Evolutionary conservation across 2,329 filamentous ascomycete species (phyloP), one percentile per base, ranked within the genome.

Genomic region (Waltergamsia citrina): DNA sequence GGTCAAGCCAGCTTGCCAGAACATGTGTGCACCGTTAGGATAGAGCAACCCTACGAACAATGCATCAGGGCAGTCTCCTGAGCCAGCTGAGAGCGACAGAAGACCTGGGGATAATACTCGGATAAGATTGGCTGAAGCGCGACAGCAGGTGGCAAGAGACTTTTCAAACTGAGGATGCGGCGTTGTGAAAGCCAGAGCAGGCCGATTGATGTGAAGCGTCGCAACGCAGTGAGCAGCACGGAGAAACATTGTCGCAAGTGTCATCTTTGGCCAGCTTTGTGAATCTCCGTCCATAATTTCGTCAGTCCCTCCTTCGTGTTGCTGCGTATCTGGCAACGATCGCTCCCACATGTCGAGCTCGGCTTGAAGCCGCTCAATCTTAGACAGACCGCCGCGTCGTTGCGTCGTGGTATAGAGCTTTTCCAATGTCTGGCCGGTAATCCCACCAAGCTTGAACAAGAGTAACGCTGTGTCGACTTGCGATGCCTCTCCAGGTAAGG

Each of bases 1-100:
- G 1, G 43, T 49, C 7, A 49, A 25, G 2, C 46, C 46, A 11
- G 43, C 43, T 24, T 50, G 41, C 47, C 44, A 49, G 7, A 50
- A 37, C 45, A 49, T 48, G 21, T 49, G 45, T 12, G 42, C 28
- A n/a, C 47, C 43, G 15, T 42, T 45, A 3, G 47, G 47, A 7
- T 47, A 48, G 3, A 49, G 41, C 4, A 48, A 36, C 1, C 27
- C 33, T 6, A 38, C 21, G 17, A 30, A 21, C 7, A 41, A 22
- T 16, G 35, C 23, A n/a, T 37, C 36, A n/a, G n/a, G 5, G 32
- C 9, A 12, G 12, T 14, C 31, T 25, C 19, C 17, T 33, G 20
- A 26, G 32, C 24, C n/a, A n/a, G n/a, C n/a, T n/a, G n/a, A n/a
- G 16, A 11, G 29, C 7, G 14, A 18, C 4, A 3, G 7, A 12